These are phyloP conservation scores for Collariella sp. DNA, from an alignment of 495 filamentous ascomycete genomes.

Conservation along the genomic window DNA sequence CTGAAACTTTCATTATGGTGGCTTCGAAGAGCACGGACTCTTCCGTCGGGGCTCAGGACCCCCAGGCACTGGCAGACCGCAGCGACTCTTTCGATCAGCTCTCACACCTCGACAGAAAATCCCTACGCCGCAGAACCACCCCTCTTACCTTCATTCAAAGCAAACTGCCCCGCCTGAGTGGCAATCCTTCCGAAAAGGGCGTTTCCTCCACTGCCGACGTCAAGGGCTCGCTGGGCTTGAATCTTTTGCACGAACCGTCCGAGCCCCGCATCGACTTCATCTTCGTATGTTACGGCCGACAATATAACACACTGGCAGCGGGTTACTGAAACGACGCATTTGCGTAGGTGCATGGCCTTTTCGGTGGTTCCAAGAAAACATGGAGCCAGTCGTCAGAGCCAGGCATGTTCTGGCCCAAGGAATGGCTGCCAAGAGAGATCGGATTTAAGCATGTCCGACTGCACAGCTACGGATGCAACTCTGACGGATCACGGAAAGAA, in stretches of 20 bases:
- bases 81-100: neutral
- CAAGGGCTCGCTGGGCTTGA: conserved; percentile 11
- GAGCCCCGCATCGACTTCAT: conserved; percentile 19
- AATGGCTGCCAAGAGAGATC: conserved; percentile 26
- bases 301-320: neutral
- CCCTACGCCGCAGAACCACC: neutral
- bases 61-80: too few relatives aligned
- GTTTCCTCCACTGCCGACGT: neutral
- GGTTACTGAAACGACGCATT: too few relatives aligned
- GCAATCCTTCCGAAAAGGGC: neutral
- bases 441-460: conserved; percentile 23
- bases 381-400: conserved; percentile 18
- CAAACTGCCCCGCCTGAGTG: neutral
- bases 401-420: conserved; percentile 23
- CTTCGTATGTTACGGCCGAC: conserved; percentile 9
- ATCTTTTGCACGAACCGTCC: conserved; percentile 13
- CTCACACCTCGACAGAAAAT: neutral
- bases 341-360: conserved; percentile 21
- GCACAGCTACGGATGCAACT: conserved; percentile 26
- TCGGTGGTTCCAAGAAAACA: conserved; percentile 22
- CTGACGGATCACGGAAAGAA: conserved; percentile 18
- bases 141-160: neutral
- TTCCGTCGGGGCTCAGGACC: too few relatives aligned
- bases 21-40: too few relatives aligned
- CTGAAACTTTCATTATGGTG: too few relatives aligned